Conservation (phyloP, 768 basidiomycete genomes). For the Cystofilobasidium capitatum region DNA sequence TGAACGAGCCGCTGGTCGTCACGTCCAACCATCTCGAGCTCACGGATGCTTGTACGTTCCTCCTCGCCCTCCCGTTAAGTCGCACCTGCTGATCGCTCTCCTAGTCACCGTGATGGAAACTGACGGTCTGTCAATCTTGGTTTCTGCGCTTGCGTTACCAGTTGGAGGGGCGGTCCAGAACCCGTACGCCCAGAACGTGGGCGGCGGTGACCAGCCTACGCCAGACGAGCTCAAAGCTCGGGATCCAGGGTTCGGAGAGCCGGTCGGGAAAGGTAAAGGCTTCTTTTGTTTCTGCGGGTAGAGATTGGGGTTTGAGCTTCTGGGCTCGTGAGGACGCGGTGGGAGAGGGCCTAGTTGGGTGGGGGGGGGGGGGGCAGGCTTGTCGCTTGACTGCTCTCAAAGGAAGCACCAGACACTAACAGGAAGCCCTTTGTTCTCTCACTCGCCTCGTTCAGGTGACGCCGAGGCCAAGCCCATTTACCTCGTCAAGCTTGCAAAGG, state of each 20-base stretch:
- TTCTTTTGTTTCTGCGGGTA: constrained; percentile 6
- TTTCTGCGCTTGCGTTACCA: not conserved
- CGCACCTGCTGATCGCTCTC: too few species aligned
- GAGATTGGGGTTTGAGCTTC: too few species aligned
- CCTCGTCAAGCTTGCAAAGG: constrained; percentile 62
- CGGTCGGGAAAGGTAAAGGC: constrained; percentile 73
- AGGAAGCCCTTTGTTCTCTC: too few species aligned
- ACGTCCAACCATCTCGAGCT: constrained; percentile 58
- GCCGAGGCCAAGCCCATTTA: constrained; percentile 10
- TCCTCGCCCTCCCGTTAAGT: not conserved
- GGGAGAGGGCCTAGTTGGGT: too few species aligned
- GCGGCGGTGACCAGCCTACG: not conserved
- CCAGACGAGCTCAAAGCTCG: constrained; percentile 38
- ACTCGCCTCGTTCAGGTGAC: not conserved
- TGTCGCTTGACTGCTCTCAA: too few species aligned
- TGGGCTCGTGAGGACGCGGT: too few species aligned
- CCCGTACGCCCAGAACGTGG: constrained; percentile 10
- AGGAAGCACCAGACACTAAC: too few species aligned
- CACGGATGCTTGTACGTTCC: constrained; percentile 27
- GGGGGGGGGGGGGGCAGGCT: too few species aligned
- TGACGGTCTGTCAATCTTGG: too few species aligned
- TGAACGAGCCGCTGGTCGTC: constrained; percentile 62
- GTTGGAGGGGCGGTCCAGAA: not conserved
- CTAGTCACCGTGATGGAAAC: not conserved
- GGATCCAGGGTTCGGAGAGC: constrained; percentile 62